phyloP scores from a whole-genome alignment of 345 rosid species.

The Aurinia saxatilis region DNA sequence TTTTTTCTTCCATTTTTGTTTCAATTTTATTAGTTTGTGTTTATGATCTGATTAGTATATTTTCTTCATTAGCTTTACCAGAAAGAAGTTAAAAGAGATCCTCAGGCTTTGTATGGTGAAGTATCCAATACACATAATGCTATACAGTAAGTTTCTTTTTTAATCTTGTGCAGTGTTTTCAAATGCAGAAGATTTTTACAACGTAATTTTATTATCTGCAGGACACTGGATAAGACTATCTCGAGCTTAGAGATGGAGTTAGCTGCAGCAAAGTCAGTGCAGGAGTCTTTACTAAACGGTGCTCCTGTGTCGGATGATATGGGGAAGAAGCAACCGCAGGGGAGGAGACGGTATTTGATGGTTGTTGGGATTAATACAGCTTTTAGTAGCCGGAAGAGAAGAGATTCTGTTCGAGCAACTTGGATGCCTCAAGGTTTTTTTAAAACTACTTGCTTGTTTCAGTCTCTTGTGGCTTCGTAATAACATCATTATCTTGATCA shows the following conservation, averaged over 20 bases:
- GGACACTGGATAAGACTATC: constrained; percentile 87
- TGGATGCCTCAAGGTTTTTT: constrained; percentile 94
- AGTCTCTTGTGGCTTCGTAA: not conserved
- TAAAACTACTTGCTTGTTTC: not conserved
- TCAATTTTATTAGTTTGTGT: not conserved
- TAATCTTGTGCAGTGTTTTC: not conserved
- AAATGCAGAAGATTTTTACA: too few species aligned
- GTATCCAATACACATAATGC: constrained; percentile 73
- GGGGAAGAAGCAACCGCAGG: constrained; percentile 32
- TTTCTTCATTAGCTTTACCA: constrained; percentile 44
- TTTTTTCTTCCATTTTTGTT: not conserved
- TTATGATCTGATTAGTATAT: constrained; percentile 33
- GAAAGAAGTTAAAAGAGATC: constrained; percentile 64
- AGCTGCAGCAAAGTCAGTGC: constrained; percentile 86
- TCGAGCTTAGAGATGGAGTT: constrained; percentile 96
- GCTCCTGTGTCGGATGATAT: constrained; percentile 65
- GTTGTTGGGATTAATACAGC: constrained; percentile 94
- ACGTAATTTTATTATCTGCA: too few species aligned
- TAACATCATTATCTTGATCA: not conserved
- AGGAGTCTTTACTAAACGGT: constrained; percentile 58
- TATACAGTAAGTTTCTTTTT: constrained; percentile 54
- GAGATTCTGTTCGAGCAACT: constrained; percentile 91
- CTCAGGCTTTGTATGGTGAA: constrained; percentile 50
- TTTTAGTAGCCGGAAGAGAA: constrained; percentile 86
- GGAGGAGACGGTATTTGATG: constrained; percentile 66